Conservation (phyloP, 2,329 filamentous ascomycete species). For the Epichloe festucae region DNA sequence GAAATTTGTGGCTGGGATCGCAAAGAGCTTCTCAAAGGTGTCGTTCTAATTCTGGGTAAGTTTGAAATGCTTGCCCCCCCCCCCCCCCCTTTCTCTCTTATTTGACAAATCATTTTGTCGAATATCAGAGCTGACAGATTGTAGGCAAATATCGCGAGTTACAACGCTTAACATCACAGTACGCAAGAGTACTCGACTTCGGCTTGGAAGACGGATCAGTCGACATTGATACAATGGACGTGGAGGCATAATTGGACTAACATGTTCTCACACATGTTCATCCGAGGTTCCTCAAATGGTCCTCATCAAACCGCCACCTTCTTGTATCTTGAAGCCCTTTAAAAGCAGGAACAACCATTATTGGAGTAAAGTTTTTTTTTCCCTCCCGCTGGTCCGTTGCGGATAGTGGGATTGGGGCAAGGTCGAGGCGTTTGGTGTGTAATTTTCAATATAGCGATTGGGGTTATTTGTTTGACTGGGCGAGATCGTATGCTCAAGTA, state of each 20-base stretch:
- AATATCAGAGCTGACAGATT: neutral
- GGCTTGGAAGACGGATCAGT: constrained; percentile 32
- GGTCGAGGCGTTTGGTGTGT: neutral
- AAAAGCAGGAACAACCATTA: neutral
- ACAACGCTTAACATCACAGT: constrained; percentile 88
- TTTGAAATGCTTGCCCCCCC: constrained; percentile 10
- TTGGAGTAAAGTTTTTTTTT: neutral
- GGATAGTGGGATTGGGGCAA: neutral
- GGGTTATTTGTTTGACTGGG: neutral
- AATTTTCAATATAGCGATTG: neutral
- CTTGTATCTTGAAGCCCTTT: neutral
- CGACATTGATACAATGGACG: constrained; percentile 31
- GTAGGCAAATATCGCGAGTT: constrained; percentile 89
- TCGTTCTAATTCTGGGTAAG: constrained; percentile 84
- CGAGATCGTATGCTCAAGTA: neutral
- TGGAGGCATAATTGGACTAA: constrained; percentile 18
- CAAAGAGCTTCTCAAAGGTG: constrained; percentile 75
- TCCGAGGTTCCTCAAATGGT: neutral
- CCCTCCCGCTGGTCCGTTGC: neutral
- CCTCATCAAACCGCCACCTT: neutral
- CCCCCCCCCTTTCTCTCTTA: neutral
- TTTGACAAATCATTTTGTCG: constrained; percentile 12
- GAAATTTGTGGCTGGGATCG: constrained; percentile 84
- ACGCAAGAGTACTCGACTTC: constrained; percentile 68
- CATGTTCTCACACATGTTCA: neutral